These are phyloP conservation scores for Yarrowia sp. DNA, from an alignment of 805 yeast species.

Conservation along the genomic window DNA sequence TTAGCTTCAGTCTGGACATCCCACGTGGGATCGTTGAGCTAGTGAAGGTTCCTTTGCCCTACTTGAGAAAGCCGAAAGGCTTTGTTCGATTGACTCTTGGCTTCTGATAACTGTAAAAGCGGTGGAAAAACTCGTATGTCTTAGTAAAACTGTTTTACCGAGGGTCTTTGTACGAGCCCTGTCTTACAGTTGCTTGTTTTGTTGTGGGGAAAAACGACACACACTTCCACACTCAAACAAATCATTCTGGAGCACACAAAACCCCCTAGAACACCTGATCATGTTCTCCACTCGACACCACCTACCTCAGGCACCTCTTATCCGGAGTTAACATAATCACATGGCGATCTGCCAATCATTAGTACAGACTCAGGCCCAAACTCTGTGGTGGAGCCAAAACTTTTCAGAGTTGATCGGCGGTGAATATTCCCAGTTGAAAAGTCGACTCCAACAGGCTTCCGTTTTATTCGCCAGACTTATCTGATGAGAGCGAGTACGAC, in stretches of 20 bases:
- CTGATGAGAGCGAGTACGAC: neutral
- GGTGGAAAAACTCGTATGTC: slow-evolving; percentile 2
- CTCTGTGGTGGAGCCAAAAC: neutral
- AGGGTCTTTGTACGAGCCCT: neutral
- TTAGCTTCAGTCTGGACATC: neutral
- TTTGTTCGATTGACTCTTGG: slow-evolving; percentile 15
- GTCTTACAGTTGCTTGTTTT: slow-evolving; percentile 3
- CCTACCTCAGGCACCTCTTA: neutral
- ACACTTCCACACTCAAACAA: no score
- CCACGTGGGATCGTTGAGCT: slow-evolving; percentile 26
- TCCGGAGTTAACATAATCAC: slow-evolving; percentile 6
- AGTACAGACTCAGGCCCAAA: neutral
- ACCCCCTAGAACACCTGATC: no score
- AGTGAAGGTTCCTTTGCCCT: slow-evolving; percentile 6
- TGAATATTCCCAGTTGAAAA: neutral
- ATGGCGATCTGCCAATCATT: slow-evolving; percentile 11
- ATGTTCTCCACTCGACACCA: neutral
- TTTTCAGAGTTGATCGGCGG: neutral
- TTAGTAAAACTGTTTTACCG: neutral
- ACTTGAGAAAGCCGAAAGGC: neutral
- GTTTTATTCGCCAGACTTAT: slow-evolving; percentile 8
- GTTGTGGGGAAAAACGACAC: neutral
- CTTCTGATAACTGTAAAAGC: neutral
- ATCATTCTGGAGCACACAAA: no score
- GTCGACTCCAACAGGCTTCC: neutral